phyloP scores from a whole-genome alignment of 2,329 filamentous ascomycete species.

The Calonectria fujianensis region DNA sequence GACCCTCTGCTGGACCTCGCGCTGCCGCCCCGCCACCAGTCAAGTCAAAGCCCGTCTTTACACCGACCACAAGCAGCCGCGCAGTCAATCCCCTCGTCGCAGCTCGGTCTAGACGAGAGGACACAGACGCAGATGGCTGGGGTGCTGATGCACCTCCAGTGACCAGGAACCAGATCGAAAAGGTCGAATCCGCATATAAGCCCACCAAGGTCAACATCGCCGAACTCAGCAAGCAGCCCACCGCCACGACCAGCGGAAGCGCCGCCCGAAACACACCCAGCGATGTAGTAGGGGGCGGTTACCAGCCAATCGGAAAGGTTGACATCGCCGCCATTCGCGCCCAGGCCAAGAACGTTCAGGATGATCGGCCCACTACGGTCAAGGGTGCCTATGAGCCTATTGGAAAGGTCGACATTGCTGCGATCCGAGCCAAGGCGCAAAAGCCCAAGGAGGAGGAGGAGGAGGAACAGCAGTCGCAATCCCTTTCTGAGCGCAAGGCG shows the following conservation, averaged over 20 bases:
- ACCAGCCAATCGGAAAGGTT: constrained; percentile 97
- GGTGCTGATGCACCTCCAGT: constrained; percentile 94
- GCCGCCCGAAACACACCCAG: constrained; percentile 64
- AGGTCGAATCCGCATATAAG: constrained; percentile 93
- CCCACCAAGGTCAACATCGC: constrained; percentile 97
- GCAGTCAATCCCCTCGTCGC: constrained; percentile 79
- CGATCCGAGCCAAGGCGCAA: constrained; percentile 90
- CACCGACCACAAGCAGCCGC: constrained; percentile 77
- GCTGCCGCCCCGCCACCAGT: constrained; percentile 79
- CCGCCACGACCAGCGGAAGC: constrained; percentile 77
- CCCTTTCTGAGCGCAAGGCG: constrained; percentile 84
- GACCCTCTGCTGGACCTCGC: constrained; percentile 73
- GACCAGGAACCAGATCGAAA: constrained; percentile 90
- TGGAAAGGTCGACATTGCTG: constrained; percentile 97
- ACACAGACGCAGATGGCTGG: constrained; percentile 92
- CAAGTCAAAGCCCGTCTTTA: constrained; percentile 93
- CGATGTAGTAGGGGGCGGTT: constrained; percentile 88
- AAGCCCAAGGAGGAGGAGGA: constrained; percentile 71
- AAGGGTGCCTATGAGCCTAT: constrained; percentile 97
- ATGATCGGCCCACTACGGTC: constrained; percentile 88
- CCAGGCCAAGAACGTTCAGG: constrained; percentile 80
- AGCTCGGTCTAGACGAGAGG: constrained; percentile 77
- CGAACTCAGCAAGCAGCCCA: constrained; percentile 84
- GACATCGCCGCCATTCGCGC: constrained; percentile 93
- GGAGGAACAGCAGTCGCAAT: constrained; percentile 68